Percentiles rank a stretch among this genome's conserved stretches.
These are phyloP conservation scores for Tuber umbilicatum DNA, from an alignment of 495 filamentous ascomycete genomes.

Conservation along the genomic window DNA sequence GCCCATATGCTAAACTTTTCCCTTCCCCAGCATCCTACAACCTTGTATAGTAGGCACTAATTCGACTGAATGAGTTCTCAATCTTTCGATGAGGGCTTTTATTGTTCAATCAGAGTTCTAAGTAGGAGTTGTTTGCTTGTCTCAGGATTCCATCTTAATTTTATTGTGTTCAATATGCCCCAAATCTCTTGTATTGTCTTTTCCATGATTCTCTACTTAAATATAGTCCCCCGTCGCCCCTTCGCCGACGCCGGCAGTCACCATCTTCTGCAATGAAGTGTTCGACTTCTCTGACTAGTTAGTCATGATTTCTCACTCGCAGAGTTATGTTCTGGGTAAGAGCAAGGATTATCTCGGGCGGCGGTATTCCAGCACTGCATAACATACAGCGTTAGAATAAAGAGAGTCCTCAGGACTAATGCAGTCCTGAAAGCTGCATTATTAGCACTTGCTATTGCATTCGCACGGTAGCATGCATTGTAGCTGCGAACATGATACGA, in stretches of 20 bases:
- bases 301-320: not conserved
- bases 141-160: not conserved
- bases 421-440: not conserved
- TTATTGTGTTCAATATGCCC: not conserved
- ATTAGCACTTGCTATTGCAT: not conserved
- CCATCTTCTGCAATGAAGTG: not conserved
- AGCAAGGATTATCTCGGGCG: not conserved
- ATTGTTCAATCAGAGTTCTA: not conserved
- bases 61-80: too few species aligned
- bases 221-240: not conserved
- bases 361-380: not conserved
- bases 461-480: not conserved
- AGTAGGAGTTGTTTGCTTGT: not conserved
- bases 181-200: not conserved
- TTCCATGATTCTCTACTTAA: not conserved
- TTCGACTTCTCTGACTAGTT: rapidly evolving
- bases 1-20: not conserved
- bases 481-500: not conserved
- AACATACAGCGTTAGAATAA: not conserved
- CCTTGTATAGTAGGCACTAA: not conserved
- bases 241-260: not conserved
- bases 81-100: not conserved
- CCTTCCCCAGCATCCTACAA: not conserved
- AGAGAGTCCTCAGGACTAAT: not conserved
- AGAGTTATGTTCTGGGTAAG: not conserved